phyloP scores from a whole-genome alignment of 495 filamentous ascomycete species.

The Xylaria longipes region DNA sequence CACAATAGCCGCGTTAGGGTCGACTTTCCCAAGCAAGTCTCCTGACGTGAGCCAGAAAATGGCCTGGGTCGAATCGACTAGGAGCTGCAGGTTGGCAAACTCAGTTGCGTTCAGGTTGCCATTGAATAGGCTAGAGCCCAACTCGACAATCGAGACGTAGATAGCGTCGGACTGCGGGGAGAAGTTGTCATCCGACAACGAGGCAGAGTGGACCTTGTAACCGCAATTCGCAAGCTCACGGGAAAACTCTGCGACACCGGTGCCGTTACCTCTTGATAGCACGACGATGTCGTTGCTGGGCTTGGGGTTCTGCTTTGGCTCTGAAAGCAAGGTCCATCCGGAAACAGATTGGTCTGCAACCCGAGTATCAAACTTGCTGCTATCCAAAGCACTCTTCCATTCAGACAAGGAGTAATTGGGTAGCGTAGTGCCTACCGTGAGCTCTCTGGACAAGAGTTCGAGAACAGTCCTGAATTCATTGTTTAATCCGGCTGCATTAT shows the following conservation, averaged over 20 bases:
- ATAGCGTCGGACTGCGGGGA: neutral
- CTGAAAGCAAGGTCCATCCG: constrained; percentile 4
- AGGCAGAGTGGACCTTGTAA: neutral
- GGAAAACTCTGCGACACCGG: neutral
- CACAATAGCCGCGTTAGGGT: neutral
- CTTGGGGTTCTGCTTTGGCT: neutral
- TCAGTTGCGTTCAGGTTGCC: constrained; percentile 5
- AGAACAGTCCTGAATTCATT: neutral
- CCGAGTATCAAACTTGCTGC: neutral
- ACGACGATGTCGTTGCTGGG: constrained; percentile 2
- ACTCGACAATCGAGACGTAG: constrained; percentile 6
- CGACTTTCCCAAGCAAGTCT: constrained; percentile 4
- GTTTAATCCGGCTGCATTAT: neutral
- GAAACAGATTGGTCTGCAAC: neutral
- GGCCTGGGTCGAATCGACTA: constrained; percentile 4
- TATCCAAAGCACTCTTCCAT: neutral
- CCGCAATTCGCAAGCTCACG: neutral
- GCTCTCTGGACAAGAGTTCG: neutral
- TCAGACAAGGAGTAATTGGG: neutral
- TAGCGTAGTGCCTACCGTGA: neutral
- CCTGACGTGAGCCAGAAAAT: constrained; percentile 12
- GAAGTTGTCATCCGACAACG: neutral
- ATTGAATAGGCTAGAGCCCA: constrained; percentile 9
- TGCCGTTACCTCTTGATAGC: neutral
- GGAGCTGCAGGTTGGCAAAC: constrained; percentile 6